Percentiles rank a stretch among this genome's conserved stretches.
These are phyloP conservation scores for Cylindrotheca fusiformis DNA, from an alignment of 108 stramenopile genomes.

Conservation along the genomic window DNA sequence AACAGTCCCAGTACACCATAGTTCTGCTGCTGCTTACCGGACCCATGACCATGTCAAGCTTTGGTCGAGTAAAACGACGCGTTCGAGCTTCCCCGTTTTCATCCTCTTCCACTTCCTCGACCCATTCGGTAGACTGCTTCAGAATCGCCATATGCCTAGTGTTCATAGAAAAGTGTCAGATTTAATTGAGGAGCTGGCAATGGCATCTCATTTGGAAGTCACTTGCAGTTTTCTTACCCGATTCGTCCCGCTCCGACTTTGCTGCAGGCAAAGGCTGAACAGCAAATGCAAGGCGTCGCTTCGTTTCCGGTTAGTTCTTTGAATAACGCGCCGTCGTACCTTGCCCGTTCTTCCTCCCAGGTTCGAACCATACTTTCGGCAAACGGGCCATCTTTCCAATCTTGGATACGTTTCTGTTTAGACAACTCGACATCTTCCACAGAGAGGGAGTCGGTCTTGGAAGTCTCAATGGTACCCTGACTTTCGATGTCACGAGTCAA, in stretches of 20 bases:
- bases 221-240: conserved; percentile 11
- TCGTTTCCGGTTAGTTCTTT: conserved; percentile 36
- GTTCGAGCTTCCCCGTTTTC: conserved; percentile 43
- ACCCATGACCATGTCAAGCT: conserved; percentile 65
- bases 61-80: conserved; percentile 33
- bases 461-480: not conserved
- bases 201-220: not conserved
- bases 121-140: conserved; percentile 61
- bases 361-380: conserved; percentile 65
- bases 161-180: not conserved
- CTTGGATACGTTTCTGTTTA: conserved; percentile 29
- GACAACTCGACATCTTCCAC: not conserved
- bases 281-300: conserved; percentile 59
- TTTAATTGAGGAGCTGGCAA: not conserved
- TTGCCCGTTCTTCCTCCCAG: conserved; percentile 55
- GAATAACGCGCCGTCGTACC: conserved; percentile 3
- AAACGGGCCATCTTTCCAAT: conserved; percentile 67
- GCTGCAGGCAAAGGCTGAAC: conserved; percentile 66
- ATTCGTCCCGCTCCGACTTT: conserved; percentile 70
- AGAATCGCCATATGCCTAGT: conserved; percentile 80
- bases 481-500: not conserved
- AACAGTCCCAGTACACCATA: not conserved
- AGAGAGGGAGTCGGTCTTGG: not conserved
- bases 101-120: conserved; percentile 61
- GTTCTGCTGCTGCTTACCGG: conserved; percentile 36